phyloP scores from a whole-genome alignment of 1,284 basidiomycete genomes.

The Cystobasidium slooffiae region DNA sequence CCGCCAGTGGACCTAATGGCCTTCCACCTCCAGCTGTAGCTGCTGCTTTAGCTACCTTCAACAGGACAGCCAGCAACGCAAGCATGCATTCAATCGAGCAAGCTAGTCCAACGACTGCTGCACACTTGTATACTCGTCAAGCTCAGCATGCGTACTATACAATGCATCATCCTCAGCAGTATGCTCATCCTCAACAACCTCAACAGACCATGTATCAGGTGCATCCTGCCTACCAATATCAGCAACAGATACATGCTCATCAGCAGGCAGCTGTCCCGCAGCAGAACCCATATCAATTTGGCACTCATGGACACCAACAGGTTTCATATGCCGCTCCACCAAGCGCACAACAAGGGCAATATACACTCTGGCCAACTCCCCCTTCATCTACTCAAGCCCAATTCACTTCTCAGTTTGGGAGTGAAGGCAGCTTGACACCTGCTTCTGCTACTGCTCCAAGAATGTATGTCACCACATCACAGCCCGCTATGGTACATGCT shows the following conservation, averaged over 20 bases:
- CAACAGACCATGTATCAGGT: neutral
- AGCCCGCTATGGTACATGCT: conserved; percentile 15
- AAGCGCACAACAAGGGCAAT: conserved; percentile 8
- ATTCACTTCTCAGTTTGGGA: conserved; percentile 33
- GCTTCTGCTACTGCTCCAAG: conserved; percentile 9
- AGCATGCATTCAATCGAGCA: neutral
- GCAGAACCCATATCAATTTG: neutral
- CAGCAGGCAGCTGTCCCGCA: neutral
- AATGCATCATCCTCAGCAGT: neutral
- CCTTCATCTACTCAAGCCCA: conserved; percentile 30
- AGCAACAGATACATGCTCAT: neutral
- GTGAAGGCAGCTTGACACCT: neutral
- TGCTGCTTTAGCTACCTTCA: conserved; percentile 7
- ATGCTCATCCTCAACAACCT: neutral
- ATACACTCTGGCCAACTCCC: conserved; percentile 35
- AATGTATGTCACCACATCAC: conserved; percentile 39
- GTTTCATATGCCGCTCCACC: neutral
- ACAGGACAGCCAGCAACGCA: neutral
- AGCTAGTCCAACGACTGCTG: neutral
- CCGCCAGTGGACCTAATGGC: neutral
- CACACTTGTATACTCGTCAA: neutral
- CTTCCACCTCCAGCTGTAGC: conserved; percentile 10
- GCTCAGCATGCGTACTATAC: neutral
- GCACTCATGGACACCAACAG: too few species aligned
- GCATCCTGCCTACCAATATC: conserved; percentile 13